These are phyloP conservation scores for Wickerhamomyces alni DNA, from an alignment of 805 yeast species.

Conservation along the genomic window DNA sequence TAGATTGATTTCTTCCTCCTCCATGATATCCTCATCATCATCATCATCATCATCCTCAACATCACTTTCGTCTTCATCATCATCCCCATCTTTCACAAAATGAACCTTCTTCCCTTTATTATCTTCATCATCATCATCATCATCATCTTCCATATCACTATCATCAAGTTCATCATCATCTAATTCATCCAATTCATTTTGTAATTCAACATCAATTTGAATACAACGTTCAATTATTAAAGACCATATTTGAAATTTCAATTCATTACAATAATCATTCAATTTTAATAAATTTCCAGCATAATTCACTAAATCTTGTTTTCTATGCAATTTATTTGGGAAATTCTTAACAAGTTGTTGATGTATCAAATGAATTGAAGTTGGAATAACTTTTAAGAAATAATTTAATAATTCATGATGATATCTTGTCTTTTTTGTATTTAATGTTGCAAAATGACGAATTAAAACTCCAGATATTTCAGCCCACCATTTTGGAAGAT, in stretches of 20 bases:
- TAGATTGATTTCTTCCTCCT: conserved; percentile 35
- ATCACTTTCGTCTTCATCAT: conserved; percentile 20
- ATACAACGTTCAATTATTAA: conserved; percentile 73
- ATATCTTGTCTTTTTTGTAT: conserved; percentile 28
- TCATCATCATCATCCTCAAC: conserved; percentile 28
- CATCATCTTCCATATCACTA: conserved; percentile 17
- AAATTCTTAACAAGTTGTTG: conserved; percentile 50
- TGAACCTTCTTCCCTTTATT: conserved; percentile 10
- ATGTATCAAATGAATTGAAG: conserved; percentile 64
- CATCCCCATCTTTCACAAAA: conserved; percentile 13
- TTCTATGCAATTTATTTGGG: conserved; percentile 73
- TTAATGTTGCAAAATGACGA: conserved; percentile 42
- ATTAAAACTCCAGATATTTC: conserved; percentile 73
- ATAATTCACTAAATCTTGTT: conserved; percentile 52
- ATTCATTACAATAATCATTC: conserved; percentile 67
- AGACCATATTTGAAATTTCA: conserved; percentile 73
- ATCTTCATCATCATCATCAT: conserved; percentile 9
- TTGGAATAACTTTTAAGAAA: conserved; percentile 72
- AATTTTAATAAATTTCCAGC: conserved; percentile 56
- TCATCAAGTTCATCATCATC: conserved; percentile 37
- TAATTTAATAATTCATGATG: conserved; percentile 64
- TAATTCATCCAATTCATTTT: conserved; percentile 78
- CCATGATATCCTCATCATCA: conserved; percentile 42
- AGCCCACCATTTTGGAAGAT: conserved; percentile 84
- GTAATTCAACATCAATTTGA: conserved; percentile 86